Evolutionary conservation across 2,329 filamentous ascomycete species (phyloP).

Genomic region (Fusarium palustre): DNA sequence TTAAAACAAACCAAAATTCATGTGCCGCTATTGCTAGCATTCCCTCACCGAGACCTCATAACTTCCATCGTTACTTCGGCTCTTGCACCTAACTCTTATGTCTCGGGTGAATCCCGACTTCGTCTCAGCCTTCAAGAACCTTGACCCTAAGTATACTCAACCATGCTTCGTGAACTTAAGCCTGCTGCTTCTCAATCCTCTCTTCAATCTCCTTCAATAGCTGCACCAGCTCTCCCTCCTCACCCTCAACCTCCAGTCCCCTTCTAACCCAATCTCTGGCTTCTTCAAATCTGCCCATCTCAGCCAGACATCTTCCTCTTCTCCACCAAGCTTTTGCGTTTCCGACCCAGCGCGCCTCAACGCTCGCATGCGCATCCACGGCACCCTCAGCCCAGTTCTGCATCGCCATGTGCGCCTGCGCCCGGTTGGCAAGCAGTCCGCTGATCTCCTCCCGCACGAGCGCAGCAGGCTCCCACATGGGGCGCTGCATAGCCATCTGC

Average conservation of each 20-base stretch:
- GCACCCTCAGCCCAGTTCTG: slow-evolving; percentile 86
- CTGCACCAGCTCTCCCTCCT: slow-evolving; percentile 71
- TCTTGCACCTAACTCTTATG: slow-evolving; percentile 7
- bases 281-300: slow-evolving; percentile 91
- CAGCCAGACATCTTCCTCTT: slow-evolving; percentile 82
- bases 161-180: background rate
- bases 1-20: slow-evolving; percentile 18
- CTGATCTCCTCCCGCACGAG: slow-evolving; percentile 88
- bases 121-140: slow-evolving; percentile 4
- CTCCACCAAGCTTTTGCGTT: slow-evolving; percentile 98
- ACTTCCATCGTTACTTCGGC: background rate
- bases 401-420: slow-evolving; percentile 88
- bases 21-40: slow-evolving; percentile 20
- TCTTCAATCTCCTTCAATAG: slow-evolving; percentile 72
- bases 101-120: slow-evolving; percentile 14
- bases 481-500: slow-evolving; percentile 85
- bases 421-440: slow-evolving; percentile 84
- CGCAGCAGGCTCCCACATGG: slow-evolving; percentile 87
- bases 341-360: slow-evolving; percentile 85
- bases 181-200: slow-evolving; percentile 57
- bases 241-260: slow-evolving; percentile 85
- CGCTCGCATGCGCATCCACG: slow-evolving; percentile 88
- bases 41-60: slow-evolving; percentile 11
- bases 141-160: background rate
- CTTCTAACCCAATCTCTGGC: slow-evolving; percentile 81